These are phyloP conservation scores for Onygena corvina DNA, from an alignment of 2,329 filamentous ascomycete species.

Conservation along the genomic window DNA sequence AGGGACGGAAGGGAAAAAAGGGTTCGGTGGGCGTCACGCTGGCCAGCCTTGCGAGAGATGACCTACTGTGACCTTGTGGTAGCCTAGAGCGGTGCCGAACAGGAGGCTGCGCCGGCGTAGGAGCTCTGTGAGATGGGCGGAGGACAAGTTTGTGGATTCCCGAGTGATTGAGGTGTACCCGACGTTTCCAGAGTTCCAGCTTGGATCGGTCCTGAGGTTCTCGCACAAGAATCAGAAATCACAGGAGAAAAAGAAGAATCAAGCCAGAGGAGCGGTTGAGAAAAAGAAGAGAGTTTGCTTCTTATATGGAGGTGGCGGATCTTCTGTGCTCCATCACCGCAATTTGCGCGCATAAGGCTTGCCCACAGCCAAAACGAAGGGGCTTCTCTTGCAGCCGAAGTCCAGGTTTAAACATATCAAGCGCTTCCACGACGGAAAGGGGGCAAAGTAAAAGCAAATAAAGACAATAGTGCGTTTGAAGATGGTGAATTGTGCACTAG, in stretches of 20 bases:
- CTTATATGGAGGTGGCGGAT: not conserved
- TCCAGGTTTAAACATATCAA: not conserved
- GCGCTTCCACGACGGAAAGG: slow-evolving; percentile 4
- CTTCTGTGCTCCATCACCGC: not conserved
- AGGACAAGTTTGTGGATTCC: not conserved
- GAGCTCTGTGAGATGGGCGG: not conserved
- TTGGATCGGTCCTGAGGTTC: not conserved
- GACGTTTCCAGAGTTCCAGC: not conserved
- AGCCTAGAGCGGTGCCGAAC: not conserved
- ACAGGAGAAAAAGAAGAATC: too few species aligned
- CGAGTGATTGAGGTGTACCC: not conserved
- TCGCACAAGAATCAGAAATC: too few species aligned
- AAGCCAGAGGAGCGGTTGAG: not conserved
- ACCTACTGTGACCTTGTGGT: not conserved
- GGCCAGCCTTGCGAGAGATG: slow-evolving; percentile 2
- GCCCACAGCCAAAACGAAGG: not conserved
- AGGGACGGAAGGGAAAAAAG: not conserved
- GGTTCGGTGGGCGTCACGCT: not conserved
- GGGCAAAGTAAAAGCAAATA: slow-evolving; percentile 5
- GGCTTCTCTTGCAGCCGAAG: not conserved
- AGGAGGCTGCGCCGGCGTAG: slow-evolving; percentile 1
- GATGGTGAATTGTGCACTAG: slow-evolving; percentile 8
- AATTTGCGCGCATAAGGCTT: not conserved
- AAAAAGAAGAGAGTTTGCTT: slow-evolving; percentile 1
- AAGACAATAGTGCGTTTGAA: slow-evolving; percentile 6